phyloP scores from a whole-genome alignment of 129 eudicot species.

The Oenanthe sinensis region DNA sequence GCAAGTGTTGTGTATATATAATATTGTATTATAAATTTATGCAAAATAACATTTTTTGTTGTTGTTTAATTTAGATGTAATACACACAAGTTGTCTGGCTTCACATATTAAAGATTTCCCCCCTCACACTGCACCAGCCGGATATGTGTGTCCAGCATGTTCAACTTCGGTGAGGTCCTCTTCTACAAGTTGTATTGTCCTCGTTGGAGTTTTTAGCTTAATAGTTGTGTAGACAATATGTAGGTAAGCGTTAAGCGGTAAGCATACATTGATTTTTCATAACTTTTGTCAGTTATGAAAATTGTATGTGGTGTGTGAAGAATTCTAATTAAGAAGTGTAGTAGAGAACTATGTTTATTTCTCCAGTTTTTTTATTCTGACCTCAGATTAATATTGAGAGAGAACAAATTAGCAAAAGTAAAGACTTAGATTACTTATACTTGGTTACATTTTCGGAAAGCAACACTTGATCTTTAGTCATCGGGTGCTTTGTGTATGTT shows the following conservation, averaged over 20 bases:
- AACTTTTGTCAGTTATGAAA: not conserved
- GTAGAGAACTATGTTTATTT: not conserved
- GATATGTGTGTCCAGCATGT: conserved; percentile 82
- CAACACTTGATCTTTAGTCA: not conserved
- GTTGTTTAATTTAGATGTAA: conserved; percentile 38
- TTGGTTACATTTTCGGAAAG: not conserved
- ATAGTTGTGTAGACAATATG: too few relatives aligned
- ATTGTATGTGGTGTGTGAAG: not conserved
- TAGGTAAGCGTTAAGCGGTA: not conserved
- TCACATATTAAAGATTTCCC: conserved; percentile 73
- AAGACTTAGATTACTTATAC: not conserved
- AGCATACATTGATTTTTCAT: not conserved
- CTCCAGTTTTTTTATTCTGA: not conserved
- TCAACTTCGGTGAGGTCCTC: conserved; percentile 61
- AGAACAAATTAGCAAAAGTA: not conserved
- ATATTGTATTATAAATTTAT: conserved; percentile 2
- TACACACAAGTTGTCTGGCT: conserved; percentile 80
- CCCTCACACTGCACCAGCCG: conserved; percentile 93
- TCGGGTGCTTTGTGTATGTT: not conserved
- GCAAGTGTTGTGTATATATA: not conserved
- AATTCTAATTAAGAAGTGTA: not conserved
- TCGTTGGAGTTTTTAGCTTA: not conserved
- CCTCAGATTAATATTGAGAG: not conserved
- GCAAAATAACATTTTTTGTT: conserved; percentile 13
- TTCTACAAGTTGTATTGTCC: conserved; percentile 4